These are phyloP conservation scores for Pichia norvegensis DNA, from an alignment of 1,139 yeast species.

Conservation along the genomic window DNA sequence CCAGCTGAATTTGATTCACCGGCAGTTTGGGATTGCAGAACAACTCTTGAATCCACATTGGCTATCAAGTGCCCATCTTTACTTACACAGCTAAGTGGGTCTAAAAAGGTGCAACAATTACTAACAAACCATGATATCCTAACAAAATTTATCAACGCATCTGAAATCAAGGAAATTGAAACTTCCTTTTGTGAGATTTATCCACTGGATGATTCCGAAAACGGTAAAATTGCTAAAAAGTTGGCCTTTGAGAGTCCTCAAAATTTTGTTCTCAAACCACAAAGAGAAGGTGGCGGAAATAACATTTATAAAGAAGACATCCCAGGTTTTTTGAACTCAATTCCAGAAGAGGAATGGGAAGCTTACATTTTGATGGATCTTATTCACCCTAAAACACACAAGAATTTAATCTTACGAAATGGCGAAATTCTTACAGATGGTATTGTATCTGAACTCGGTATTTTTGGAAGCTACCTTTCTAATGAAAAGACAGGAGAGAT, in stretches of 20 bases:
- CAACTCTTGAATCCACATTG: conserved; percentile 57
- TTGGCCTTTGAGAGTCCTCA: conserved; percentile 64
- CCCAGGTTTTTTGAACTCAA: conserved; percentile 54
- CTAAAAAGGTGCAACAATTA: conserved; percentile 87
- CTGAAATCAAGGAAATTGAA: conserved; percentile 30
- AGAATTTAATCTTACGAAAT: conserved; percentile 63
- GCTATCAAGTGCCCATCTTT: conserved; percentile 92
- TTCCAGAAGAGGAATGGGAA: conserved; percentile 73
- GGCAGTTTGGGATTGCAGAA: conserved; percentile 69
- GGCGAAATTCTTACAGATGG: conserved; percentile 52
- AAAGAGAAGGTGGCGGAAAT: conserved; percentile 95
- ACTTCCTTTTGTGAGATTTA: conserved; percentile 75
- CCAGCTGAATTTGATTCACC: conserved; percentile 48
- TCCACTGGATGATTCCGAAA: conserved; percentile 68
- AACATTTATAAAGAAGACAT: conserved; percentile 81
- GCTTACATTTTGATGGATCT: conserved; percentile 92
- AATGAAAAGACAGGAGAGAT: conserved; percentile 54
- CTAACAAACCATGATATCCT: conserved; percentile 52
- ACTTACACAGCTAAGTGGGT: conserved; percentile 82
- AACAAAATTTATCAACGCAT: conserved; percentile 37
- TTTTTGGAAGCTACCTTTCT: conserved; percentile 78
- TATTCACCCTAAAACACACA: conserved; percentile 62
- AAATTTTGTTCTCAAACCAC: conserved; percentile 83
- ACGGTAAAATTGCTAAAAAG: conserved; percentile 57
- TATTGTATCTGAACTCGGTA: conserved; percentile 82